Evolutionary conservation across 495 filamentous ascomycete genomes (phyloP), one percentile per base, ranked within the genome.

Genomic region (Achaetomiella virescens): DNA sequence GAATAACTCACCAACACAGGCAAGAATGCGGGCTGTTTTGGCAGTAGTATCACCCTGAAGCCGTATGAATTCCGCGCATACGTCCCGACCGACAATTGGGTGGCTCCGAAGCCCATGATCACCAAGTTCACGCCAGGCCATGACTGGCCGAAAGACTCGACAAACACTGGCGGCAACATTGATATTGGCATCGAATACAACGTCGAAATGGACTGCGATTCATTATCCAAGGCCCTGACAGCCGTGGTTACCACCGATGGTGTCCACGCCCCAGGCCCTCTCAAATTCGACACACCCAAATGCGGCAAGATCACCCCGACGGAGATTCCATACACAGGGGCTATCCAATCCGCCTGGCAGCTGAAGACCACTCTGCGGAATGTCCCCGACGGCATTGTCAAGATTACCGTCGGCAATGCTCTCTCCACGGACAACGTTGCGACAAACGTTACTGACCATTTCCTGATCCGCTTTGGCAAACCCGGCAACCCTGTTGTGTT

Each of bases 41-140:
- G n/a, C 6, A 64, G 71, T 24, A 73, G 58, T 12, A 61, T 88
- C 29, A 75, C 73, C 6, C 65, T 88, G 60, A 59, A 72, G 2
- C 72, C 81, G 0, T 89, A 76, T 55, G 82, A 82, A 36, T 89
- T 81, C 68, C 80, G 80, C 38, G 82, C 80, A 11, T 87, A 83
- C 62, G 82, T 88, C 0, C 75, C 72, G 25, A 59, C 69, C 1
- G 65, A 66, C 8, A 8, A 12, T 1, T 87, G 75, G 56, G 56
- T 78, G 5, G 47, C 62, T 17, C 81, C 82, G n/a, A 69, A 73
- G 1, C 85, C 86, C 6, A 83, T 84, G 72, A 82, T 89, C 59
- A 88, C 85, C 10, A 75, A 75, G 44, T 84, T 88, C 58, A 51
- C 66, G 0, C 86, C 86, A 0, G 83, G 84, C 3, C 86, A 89